Percentiles rank a stretch among this genome's conserved stretches.
Evolutionary conservation across 495 filamentous ascomycete species (phyloP).

Genomic region (Penicillium herquei): DNA sequence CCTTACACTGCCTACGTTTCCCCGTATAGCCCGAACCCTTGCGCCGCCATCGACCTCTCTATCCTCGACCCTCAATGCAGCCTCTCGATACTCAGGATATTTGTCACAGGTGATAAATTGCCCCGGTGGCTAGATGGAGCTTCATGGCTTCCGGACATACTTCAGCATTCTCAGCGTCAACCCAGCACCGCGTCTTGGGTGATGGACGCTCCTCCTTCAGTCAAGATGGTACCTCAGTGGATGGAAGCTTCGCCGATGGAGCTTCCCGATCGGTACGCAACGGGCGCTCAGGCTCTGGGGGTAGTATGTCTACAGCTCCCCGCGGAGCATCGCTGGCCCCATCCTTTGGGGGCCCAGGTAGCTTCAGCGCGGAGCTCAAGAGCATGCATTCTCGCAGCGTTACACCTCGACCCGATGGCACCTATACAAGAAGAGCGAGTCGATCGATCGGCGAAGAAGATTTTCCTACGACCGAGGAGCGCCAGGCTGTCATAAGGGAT

Average conservation of each 20-base stretch:
- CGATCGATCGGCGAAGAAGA: conserved; percentile 64
- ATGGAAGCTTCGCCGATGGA: conserved; percentile 50
- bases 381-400: conserved; percentile 67
- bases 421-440: conserved; percentile 52
- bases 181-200: conserved; percentile 62
- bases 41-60: conserved; percentile 22
- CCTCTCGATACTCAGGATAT: conserved; percentile 21
- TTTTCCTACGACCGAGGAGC: conserved; percentile 64
- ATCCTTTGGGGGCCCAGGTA: conserved; percentile 71
- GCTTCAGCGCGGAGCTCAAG: conserved; percentile 88
- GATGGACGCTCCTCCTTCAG: conserved; percentile 54
- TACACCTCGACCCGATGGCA: conserved; percentile 66
- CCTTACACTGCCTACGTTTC: conserved; percentile 24
- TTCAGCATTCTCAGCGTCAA: conserved; percentile 60
- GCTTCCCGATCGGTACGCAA: conserved; percentile 39
- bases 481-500: conserved; percentile 70
- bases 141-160: conserved; percentile 51
- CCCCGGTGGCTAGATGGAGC: conserved; percentile 45
- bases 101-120: conserved; percentile 42
- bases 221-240: conserved; percentile 53
- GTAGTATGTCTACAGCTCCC: conserved; percentile 58
- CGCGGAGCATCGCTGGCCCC: conserved; percentile 61
- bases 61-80: conserved; percentile 35
- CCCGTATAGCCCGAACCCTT: conserved; percentile 25
- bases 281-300: conserved; percentile 57